phyloP scores from a whole-genome alignment of 2,329 filamentous ascomycete species.

The Leptographium procerum region DNA sequence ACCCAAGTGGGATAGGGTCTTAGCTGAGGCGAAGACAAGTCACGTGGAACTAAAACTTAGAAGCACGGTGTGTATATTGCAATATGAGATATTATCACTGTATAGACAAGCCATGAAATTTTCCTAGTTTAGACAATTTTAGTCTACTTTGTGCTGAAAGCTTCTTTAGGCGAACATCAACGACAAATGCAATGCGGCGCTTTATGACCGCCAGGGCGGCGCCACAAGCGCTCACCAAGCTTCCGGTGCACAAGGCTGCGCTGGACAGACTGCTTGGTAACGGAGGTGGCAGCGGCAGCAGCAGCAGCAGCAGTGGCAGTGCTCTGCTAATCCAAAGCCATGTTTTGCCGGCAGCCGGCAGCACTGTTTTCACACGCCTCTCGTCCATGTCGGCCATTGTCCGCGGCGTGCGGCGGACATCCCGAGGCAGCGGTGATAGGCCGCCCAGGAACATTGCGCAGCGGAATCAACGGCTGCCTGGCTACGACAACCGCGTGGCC shows the following conservation, averaged over 20 bases:
- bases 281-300: background rate
- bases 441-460: background rate
- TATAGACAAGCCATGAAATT: too few species aligned
- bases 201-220: background rate
- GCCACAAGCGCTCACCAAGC: background rate
- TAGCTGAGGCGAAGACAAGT: too few species aligned
- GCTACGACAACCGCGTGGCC: constrained; percentile 6
- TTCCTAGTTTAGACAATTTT: too few species aligned
- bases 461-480: constrained; percentile 11
- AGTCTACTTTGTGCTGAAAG: background rate
- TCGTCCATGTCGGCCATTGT: constrained; percentile 15
- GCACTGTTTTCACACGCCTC: constrained; percentile 1
- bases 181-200: background rate
- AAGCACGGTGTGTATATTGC: too few species aligned
- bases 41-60: too few species aligned
- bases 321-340: background rate
- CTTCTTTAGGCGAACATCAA: background rate
- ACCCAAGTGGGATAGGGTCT: too few species aligned
- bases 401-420: constrained; percentile 11
- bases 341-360: background rate
- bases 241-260: background rate
- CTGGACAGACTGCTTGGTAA: background rate
- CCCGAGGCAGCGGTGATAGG: constrained; percentile 1
- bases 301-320: background rate
- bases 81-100: too few species aligned